Conservation (phyloP, 495 filamentous ascomycete genomes). For the Aspergillus steynii region DNA sequence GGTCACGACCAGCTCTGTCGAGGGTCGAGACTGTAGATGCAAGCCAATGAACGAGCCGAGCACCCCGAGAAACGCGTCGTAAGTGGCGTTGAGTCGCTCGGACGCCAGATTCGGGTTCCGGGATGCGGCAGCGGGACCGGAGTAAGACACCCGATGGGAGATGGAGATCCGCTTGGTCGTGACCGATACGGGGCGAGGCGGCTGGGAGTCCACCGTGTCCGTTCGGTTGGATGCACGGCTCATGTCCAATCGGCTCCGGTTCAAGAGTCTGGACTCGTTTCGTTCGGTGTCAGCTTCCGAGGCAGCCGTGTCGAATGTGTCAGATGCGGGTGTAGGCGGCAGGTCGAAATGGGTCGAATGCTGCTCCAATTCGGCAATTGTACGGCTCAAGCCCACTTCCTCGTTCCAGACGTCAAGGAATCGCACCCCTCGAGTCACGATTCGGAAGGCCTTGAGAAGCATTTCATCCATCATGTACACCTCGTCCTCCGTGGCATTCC, state of each 20-base stretch:
- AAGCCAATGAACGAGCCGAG: conserved; percentile 91
- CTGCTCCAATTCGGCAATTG: conserved; percentile 60
- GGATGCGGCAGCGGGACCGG: conserved; percentile 41
- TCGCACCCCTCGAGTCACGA: conserved; percentile 84
- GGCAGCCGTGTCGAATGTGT: conserved; percentile 38
- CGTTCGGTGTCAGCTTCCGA: conserved; percentile 31
- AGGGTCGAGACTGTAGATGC: conserved; percentile 85
- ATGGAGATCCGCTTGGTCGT: conserved; percentile 52
- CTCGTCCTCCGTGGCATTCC: conserved; percentile 52
- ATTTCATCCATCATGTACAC: conserved; percentile 84
- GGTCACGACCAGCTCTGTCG: conserved; percentile 72
- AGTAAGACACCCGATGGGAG: conserved; percentile 58
- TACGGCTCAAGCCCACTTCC: conserved; percentile 63
- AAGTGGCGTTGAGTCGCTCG: conserved; percentile 67
- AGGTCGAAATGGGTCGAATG: conserved; percentile 38
- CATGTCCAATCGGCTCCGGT: conserved; percentile 38
- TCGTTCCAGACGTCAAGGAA: conserved; percentile 92
- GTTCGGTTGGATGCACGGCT: conserved; percentile 42
- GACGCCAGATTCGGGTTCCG: conserved; percentile 58
- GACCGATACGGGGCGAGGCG: conserved; percentile 34
- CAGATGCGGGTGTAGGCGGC: conserved; percentile 73
- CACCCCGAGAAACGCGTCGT: conserved; percentile 85
- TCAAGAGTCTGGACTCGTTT: conserved; percentile 38
- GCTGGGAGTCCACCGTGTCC: conserved; percentile 33
- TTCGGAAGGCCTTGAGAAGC: conserved; percentile 89